Percentiles rank a stretch among this genome's conserved stretches.
Evolutionary conservation across 2,329 filamentous ascomycete genomes (phyloP).

Genomic region (Pyricularia pennisetigena): DNA sequence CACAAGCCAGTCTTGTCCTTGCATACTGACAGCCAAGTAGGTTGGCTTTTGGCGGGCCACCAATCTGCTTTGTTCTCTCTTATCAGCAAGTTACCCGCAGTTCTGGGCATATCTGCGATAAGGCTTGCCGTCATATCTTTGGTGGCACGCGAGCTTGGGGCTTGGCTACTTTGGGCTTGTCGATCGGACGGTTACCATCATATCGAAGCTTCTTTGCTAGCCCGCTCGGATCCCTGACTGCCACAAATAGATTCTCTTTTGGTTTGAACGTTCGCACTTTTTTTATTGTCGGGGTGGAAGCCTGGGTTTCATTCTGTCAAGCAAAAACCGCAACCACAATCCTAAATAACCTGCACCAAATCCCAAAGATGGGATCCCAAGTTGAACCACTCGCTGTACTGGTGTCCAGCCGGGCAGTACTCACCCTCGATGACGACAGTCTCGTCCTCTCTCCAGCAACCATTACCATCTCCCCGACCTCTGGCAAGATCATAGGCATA

Average conservation of each 20-base stretch:
- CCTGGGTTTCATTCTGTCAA: not conserved
- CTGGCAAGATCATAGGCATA: slow-evolving; percentile 73
- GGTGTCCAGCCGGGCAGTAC: slow-evolving; percentile 72
- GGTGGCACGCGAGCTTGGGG: not conserved
- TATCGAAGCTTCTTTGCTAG: not conserved
- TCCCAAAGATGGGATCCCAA: slow-evolving; percentile 10
- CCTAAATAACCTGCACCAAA: not conserved
- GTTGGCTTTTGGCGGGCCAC: not conserved
- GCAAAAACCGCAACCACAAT: not conserved
- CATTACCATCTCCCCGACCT: slow-evolving; percentile 64
- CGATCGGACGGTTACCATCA: not conserved
- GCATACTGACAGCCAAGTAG: not conserved
- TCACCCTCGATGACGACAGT: slow-evolving; percentile 57
- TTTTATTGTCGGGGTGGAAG: not conserved
- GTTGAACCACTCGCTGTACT: slow-evolving; percentile 54
- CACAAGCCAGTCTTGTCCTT: not conserved
- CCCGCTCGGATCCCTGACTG: not conserved
- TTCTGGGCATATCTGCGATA: not conserved
- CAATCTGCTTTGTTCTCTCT: not conserved
- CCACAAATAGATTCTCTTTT: not conserved
- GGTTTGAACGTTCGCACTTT: not conserved
- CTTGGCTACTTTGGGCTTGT: not conserved
- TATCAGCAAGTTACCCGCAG: not conserved
- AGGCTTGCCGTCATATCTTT: not conserved
- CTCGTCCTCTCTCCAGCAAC: slow-evolving; percentile 69